phyloP scores from a whole-genome alignment of 768 basidiomycete genomes.

The Lanmaoa rubissima region DNA sequence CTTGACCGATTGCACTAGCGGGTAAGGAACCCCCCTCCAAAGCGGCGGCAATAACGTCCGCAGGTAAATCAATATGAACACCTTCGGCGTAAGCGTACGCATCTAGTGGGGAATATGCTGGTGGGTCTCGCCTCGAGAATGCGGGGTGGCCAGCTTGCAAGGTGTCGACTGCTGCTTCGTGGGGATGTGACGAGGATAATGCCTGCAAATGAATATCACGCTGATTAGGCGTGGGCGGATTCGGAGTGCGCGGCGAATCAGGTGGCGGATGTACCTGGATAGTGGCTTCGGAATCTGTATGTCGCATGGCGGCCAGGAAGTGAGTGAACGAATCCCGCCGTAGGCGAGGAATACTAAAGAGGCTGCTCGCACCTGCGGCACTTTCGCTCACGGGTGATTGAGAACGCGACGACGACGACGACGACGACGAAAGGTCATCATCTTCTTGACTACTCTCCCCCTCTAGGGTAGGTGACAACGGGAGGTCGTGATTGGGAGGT shows the following conservation, averaged over 20 bases:
- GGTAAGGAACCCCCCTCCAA: slow-evolving; percentile 73
- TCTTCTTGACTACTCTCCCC: slow-evolving; percentile 25
- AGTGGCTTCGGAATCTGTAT: slow-evolving; percentile 63
- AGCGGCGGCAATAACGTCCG: slow-evolving; percentile 88
- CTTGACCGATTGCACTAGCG: slow-evolving; percentile 53
- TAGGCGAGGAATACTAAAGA: slow-evolving; percentile 72
- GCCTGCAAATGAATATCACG: slow-evolving; percentile 82
- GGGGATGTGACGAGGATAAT: slow-evolving; percentile 24
- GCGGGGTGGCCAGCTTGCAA: slow-evolving; percentile 32
- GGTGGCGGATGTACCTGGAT: slow-evolving; percentile 75
- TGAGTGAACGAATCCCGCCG: slow-evolving; percentile 66
- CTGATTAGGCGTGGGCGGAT: slow-evolving; percentile 82
- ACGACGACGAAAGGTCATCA: slow-evolving; percentile 27
- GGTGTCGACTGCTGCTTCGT: slow-evolving; percentile 17
- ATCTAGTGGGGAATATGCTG: slow-evolving; percentile 87
- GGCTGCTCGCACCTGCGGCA: slow-evolving; percentile 80
- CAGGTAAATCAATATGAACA: slow-evolving; percentile 90
- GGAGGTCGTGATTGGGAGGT: slow-evolving; percentile 47
- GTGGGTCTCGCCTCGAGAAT: slow-evolving; percentile 64
- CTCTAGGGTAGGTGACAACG: slow-evolving; percentile 35
- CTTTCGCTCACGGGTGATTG: slow-evolving; percentile 51
- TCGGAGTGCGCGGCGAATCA: slow-evolving; percentile 75
- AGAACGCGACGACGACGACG: slow-evolving; percentile 48
- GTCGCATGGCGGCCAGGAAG: slow-evolving; percentile 54
- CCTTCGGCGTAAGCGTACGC: slow-evolving; percentile 83